A percentile compares a stretch with the other conserved stretches of the same genome.
Conservation (phyloP, 202 grass and related monocot species). For the Brachypodium distachyon region DNA sequence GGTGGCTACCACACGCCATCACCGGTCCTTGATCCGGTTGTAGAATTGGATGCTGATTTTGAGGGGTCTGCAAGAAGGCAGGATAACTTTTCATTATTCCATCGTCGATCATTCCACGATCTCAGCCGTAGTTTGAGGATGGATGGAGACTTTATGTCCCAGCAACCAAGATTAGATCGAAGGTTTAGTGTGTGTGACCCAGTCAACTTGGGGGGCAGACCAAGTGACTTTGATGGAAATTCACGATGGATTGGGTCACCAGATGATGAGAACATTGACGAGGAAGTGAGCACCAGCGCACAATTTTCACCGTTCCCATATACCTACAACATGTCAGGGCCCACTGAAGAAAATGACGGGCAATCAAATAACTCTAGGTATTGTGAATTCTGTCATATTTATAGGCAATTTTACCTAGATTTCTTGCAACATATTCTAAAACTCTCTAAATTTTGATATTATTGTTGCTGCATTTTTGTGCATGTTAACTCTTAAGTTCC, state of each 20-base stretch:
- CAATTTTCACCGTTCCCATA: constrained; percentile 42
- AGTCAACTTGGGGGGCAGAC: constrained; percentile 49
- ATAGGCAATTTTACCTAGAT: constrained; percentile 6
- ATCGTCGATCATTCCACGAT: constrained; percentile 72
- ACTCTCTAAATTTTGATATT: neutral
- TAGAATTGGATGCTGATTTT: constrained; percentile 80
- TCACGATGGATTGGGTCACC: constrained; percentile 47
- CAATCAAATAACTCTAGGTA: constrained; percentile 55
- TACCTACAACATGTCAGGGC: constrained; percentile 19
- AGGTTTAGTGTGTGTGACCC: constrained; percentile 71
- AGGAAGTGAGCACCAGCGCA: constrained; percentile 20
- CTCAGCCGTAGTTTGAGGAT: constrained; percentile 79
- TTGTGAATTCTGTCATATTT: neutral
- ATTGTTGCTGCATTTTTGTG: neutral
- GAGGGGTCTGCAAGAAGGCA: constrained; percentile 54
- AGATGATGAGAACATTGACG: constrained; percentile 47
- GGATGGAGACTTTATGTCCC: constrained; percentile 40
- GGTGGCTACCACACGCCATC: constrained; percentile 46
- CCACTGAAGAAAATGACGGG: constrained; percentile 41
- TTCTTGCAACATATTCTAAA: neutral
- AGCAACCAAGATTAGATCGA: constrained; percentile 59
- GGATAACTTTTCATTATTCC: constrained; percentile 54
- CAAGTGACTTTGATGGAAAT: constrained; percentile 59
- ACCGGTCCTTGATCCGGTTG: constrained; percentile 54
- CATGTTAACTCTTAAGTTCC: neutral